Conservation (phyloP, 1,284 basidiomycete genomes). For the Moniliophthora roreri region DNA sequence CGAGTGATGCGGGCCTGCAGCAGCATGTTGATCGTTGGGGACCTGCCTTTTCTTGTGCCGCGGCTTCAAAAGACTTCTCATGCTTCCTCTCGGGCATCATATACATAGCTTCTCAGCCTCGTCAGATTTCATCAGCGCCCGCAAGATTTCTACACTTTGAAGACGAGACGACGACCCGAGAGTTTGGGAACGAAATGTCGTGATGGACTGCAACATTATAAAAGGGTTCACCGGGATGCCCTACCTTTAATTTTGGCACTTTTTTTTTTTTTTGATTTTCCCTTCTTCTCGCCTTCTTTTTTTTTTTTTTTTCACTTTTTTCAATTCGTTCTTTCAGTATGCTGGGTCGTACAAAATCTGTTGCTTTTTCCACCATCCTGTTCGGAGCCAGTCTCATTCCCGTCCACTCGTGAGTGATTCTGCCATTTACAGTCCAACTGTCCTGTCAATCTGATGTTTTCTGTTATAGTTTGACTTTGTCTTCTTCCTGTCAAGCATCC, state of each 20-base stretch:
- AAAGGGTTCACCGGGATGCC: background rate
- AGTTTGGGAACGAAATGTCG: too few species aligned
- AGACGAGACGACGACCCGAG: too few species aligned
- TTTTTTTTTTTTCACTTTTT: slow-evolving; percentile 3
- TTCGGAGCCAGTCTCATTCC: slow-evolving; percentile 16
- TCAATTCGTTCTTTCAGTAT: slow-evolving; percentile 12
- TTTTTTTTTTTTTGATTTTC: too few species aligned
- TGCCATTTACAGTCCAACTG: background rate
- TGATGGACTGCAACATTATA: background rate
- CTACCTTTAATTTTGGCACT: too few species aligned
- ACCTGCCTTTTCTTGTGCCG: too few species aligned
- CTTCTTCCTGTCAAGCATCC: slow-evolving; percentile 15
- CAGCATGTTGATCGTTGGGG: too few species aligned
- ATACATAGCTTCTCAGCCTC: too few species aligned
- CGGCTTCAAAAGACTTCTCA: too few species aligned
- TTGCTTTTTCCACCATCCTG: slow-evolving; percentile 14
- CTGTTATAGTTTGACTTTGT: slow-evolving; percentile 11
- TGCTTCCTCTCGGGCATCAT: too few species aligned
- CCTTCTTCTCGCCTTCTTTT: slow-evolving; percentile 6
- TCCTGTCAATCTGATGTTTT: background rate
- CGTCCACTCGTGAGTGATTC: slow-evolving; percentile 14
- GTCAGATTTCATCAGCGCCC: too few species aligned
- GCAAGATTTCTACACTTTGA: too few species aligned
- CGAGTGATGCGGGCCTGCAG: too few species aligned
- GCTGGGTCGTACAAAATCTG: slow-evolving; percentile 18